Base-by-base conservation (phyloP, 2,329 filamentous ascomycete species). In the Byssoonygena ceratinophila region DNA sequence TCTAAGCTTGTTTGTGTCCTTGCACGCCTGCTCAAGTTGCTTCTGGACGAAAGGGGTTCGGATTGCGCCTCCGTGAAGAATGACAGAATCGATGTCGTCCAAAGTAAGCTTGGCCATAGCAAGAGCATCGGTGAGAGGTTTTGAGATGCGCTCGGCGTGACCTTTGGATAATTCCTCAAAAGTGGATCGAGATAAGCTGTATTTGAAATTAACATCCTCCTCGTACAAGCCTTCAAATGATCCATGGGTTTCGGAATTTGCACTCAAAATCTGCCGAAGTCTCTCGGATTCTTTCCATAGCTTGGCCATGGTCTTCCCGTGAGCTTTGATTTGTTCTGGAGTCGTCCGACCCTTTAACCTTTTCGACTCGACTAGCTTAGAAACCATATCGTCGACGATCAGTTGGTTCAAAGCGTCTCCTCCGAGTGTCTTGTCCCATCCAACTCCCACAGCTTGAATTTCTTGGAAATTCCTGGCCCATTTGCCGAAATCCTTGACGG, bases 391-490 rank as follows among this genome's bases (percentile, higher is more conserved):
- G 59, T 95, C 82, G 46, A 95, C 77, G 59, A 98, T 88, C 55
- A 95, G 74, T 54, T 85, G 80, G 68, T 96, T 98, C 56, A 98
- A 76, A 31, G 84, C 76, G 65, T 98, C 91, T 52, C 92, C 92
- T 54, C 92, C 92, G 16, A 98, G 82, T 2, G 84, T 86, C 63
- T 81, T 81, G 64, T 98, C 92, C 86, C 87, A 98, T 55, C 87
- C 88, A 59, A 79, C 79, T 54, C 91, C 90, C 41, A 96, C 62
- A 34, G 94, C 87, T 56, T 88, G 81, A n/a, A 97, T 84, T 67
- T 98, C 92, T 66, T 97, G 92, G 29, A 98, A 74, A 1, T 89
- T 96, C 79, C 97, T 97, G 76, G 96, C 97, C 74, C 81, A 91
- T 68, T 86, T 89, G 59, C 89, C 90, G 52, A 91, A 72, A 61